Base-by-base conservation (phyloP, 108 stramenopile genomes). In the Asterionellopsis glacialis region DNA sequence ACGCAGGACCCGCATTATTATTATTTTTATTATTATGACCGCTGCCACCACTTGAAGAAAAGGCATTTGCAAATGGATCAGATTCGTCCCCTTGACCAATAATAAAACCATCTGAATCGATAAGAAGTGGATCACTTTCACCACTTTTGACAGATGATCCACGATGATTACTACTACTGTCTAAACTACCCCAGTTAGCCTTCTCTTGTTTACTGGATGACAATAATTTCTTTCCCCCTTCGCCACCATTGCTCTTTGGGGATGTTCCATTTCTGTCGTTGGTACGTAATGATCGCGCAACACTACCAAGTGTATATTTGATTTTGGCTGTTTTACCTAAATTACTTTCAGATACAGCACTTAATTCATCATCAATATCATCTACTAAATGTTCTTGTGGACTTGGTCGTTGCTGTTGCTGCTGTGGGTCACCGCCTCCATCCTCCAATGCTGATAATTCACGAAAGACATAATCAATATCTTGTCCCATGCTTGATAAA, bases 41-140 rank as follows among this genome's bases (percentile, higher is more conserved):
- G 7, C 33, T 33, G 33, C 33, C 33, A 33, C 33, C 33, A 7
- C 33, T 33, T 33, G 33, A 33, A 41, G 38, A 57, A 33, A 25
- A 38, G n/a, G 39, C 14, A 21, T 18, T 5, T 9, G 41, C 57
- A 41, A 57, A 57, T 18, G 40, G 41, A 41, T 57, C 57, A 38
- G 19, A 15, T 15, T 21, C 24, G 21, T 15, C 52, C 1, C 14
- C 39, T 40, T 16, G 15, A n/a, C 26, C 47, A 21, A 61, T 49
- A 14, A 61, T 49, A 23, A 61, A 61, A 4, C 59, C 59, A 23
- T 61, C 59, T 61, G 45, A 44, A 23, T 61, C 59, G 7, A 61
- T 61, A 44, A 61, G 47, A 7, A 61, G 33, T 23, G 59, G 59
- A 25, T 61, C 59, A 15, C 1, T 53, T 15, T 15, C 23, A 15